A percentile compares a stretch with the other conserved stretches of the same genome.
Conservation (phyloP, 176 grass and related monocot species). For the Aegilops umbellulata region DNA sequence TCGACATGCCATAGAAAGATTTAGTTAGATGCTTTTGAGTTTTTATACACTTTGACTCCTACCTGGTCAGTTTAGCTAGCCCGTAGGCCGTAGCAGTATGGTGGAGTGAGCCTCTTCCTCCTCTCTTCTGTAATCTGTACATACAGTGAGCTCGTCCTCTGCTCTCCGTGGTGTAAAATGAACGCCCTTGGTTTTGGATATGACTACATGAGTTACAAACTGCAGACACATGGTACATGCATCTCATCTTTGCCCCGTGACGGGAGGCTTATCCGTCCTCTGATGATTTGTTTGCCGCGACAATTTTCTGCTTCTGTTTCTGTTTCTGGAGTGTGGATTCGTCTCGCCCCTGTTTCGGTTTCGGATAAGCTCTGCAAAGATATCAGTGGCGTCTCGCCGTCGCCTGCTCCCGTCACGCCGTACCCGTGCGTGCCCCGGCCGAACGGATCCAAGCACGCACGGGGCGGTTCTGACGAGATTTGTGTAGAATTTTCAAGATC, state of each 20-base stretch:
- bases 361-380: not conserved
- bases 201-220: not conserved
- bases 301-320: not conserved
- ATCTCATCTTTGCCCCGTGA: not conserved
- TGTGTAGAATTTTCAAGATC: not conserved
- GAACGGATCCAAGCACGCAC: not conserved
- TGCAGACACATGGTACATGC: slow-evolving; percentile 4
- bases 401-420: slow-evolving; percentile 27
- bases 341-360: not conserved
- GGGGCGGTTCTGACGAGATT: not conserved
- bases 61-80: not conserved
- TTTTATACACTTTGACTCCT: no score
- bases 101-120: no score
- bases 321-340: not conserved
- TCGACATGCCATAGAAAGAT: no score
- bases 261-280: not conserved
- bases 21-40: no score
- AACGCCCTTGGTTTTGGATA: slow-evolving; percentile 2
- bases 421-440: not conserved
- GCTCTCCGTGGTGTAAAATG: no score
- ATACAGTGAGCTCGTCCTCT: not conserved
- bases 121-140: no score
- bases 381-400: not conserved
- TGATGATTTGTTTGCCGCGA: not conserved
- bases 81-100: not conserved